phyloP scores from a whole-genome alignment of 2,329 filamentous ascomycete species.

The Colletotrichum caudatum region DNA sequence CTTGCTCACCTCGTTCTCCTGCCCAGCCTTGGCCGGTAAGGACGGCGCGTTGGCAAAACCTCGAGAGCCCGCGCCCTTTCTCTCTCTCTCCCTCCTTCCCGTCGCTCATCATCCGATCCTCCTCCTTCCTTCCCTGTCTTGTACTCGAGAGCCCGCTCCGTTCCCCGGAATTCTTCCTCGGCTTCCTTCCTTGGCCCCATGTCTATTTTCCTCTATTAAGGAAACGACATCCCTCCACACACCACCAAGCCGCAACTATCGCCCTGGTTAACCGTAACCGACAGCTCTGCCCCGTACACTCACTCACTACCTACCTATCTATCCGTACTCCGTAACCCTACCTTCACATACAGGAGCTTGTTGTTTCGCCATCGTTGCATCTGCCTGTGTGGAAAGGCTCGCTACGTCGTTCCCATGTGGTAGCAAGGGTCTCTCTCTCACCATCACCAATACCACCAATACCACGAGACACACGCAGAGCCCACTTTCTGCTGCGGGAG shows the following conservation, averaged over 20 bases:
- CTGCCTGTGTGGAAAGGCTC: not conserved
- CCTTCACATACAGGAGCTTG: not conserved
- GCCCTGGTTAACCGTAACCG: not conserved
- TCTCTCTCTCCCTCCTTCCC: slow-evolving; percentile 3
- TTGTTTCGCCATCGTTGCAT: slow-evolving; percentile 1
- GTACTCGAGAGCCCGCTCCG: not conserved
- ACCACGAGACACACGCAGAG: slow-evolving; percentile 14
- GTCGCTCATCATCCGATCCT: not conserved
- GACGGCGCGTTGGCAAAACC: slow-evolving; percentile 36
- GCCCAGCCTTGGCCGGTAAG: slow-evolving; percentile 41
- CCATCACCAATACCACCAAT: not conserved
- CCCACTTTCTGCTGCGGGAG: slow-evolving; percentile 28
- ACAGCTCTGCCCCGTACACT: not conserved
- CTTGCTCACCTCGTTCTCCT: slow-evolving; percentile 24
- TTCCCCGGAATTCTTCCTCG: slow-evolving; percentile 10
- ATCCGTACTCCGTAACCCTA: not conserved
- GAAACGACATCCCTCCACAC: slow-evolving; percentile 18
- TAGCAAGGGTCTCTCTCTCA: slow-evolving; percentile 3
- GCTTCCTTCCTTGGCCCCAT: slow-evolving; percentile 11
- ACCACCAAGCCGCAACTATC: not conserved
- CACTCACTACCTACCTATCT: too few species aligned
- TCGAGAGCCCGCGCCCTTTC: slow-evolving; percentile 14
- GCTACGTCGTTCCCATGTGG: slow-evolving; percentile 5
- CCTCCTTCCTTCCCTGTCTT: not conserved
- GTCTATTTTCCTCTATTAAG: slow-evolving; percentile 20